Base-by-base conservation (phyloP, 345 rosid species). In the Tarenaya hassleriana region DNA sequence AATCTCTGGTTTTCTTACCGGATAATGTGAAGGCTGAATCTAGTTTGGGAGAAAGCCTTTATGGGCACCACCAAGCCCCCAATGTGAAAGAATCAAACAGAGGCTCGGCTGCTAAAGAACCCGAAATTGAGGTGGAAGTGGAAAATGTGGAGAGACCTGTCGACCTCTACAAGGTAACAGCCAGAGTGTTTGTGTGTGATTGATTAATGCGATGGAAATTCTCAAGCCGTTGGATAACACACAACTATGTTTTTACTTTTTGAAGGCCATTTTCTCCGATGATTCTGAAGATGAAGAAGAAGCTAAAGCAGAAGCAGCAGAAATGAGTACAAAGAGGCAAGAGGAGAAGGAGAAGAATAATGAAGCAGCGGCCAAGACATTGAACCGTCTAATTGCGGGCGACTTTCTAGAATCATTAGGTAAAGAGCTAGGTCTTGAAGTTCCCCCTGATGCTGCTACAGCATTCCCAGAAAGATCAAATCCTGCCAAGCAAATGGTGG, bases 161-260 rank as follows among this genome's bases (percentile, higher is more conserved):
- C 64, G 98, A 92, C 79, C 90, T 92, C 7, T 92, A 88, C 68
- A 88, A 92, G 96, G 98, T 85, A 76, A n/a, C n/a, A n/a, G n/a
- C n/a, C 40, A 47, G 17, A 34, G 1, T 5, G 31, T 16, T 37
- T 47, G n/a, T 42, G 42, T 56, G 21, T 56, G 50, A 13, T n/a
- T 8, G 9, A 18, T 42, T 42, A 18, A 7, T 5, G 18, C 4
- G n/a, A 7, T 16, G 10, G 19, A 14, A 12, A 9, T 24, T 24
- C 40, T 34, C n/a, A 17, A 0, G 32, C 7, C 0, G 16, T 43
- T 53, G 16, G 48, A 53, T 20, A 42, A 42, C 18, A 15, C 18
- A 15, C 5, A 34, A 19, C 13, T 44, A 33, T 41, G 47, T 55
- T 55, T 50, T n/a, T n/a, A n/a, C 55, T 34, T 48, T 51, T 47